Percentiles rank a stretch among this genome's conserved stretches.
These are phyloP conservation scores for Boletellus ananas DNA, from an alignment of 768 basidiomycete genomes.

Conservation along the genomic window DNA sequence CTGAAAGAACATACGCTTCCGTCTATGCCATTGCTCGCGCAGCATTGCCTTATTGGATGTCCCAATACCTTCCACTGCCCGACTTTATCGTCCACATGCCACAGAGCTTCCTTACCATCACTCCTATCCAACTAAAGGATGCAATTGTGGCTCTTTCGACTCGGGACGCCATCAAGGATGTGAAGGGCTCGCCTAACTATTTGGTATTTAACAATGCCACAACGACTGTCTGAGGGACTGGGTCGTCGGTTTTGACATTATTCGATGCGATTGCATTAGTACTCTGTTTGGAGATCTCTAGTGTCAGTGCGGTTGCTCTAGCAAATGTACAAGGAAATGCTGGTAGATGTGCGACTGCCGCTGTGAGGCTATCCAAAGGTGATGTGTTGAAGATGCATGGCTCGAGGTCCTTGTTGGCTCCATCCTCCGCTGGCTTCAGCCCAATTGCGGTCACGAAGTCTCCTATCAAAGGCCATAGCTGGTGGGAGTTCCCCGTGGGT, in stretches of 20 bases:
- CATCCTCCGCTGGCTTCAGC: neutral
- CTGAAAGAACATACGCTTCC: slow-evolving; percentile 38
- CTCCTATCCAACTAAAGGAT: slow-evolving; percentile 72
- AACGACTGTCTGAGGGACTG: slow-evolving; percentile 22
- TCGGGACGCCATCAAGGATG: slow-evolving; percentile 42
- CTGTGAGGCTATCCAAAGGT: no score
- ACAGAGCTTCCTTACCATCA: slow-evolving; percentile 41
- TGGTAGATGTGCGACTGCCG: neutral
- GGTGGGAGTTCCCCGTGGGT: neutral
- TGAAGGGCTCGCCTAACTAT: slow-evolving; percentile 56
- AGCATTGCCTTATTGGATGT: slow-evolving; percentile 55
- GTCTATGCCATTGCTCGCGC: slow-evolving; percentile 54
- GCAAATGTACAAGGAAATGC: slow-evolving; percentile 12
- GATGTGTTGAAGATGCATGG: no score
- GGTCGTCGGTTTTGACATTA: neutral
- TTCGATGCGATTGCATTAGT: slow-evolving; percentile 3
- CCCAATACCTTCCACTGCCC: slow-evolving; percentile 54
- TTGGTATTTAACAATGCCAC: slow-evolving; percentile 80
- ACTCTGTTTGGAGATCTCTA: neutral
- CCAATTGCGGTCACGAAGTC: no score
- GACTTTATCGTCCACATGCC: slow-evolving; percentile 43
- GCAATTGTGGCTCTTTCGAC: slow-evolving; percentile 64
- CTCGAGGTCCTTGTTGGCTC: no score
- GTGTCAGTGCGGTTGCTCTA: neutral
- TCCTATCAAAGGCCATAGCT: no score